Percentiles rank a stretch among this genome's conserved stretches.
Evolutionary conservation across 208 protist species (phyloP).

Genomic region (Wallacemonas sp.): DNA sequence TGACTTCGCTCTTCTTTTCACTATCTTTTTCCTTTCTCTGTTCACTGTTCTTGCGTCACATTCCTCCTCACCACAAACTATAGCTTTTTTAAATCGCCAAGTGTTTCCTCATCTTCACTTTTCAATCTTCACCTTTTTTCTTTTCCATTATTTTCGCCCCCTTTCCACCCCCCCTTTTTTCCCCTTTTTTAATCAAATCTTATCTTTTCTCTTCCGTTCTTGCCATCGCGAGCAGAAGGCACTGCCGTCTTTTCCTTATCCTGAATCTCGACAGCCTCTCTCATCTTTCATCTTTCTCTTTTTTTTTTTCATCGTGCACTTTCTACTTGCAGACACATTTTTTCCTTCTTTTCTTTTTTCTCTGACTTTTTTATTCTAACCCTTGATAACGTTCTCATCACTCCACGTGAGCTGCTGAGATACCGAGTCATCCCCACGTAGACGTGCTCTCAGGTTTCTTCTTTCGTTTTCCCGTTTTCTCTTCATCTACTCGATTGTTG

Average conservation of each 20-base stretch:
- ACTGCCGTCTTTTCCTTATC: background rate
- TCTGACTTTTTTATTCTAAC: background rate
- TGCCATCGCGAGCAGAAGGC: background rate
- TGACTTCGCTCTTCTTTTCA: background rate
- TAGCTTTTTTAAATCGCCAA: background rate
- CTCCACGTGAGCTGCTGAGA: conserved; percentile 11
- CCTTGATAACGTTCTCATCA: background rate
- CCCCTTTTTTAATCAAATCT: background rate
- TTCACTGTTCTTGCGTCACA: background rate
- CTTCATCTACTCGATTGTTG: background rate
- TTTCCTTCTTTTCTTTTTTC: background rate
- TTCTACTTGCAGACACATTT: background rate
- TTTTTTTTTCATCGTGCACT: background rate
- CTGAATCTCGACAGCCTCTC: background rate
- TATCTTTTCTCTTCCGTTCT: background rate
- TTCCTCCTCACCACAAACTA: background rate
- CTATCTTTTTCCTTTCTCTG: background rate
- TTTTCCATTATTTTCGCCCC: background rate
- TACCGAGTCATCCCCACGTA: background rate
- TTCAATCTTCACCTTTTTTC: background rate
- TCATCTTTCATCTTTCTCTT: background rate
- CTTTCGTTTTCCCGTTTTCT: conserved; percentile 9
- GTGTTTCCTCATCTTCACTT: background rate
- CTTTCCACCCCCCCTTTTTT: background rate
- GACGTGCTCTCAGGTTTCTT: conserved; percentile 1